Evolutionary conservation across 129 eudicot genomes (phyloP), one percentile per base, ranked within the genome.

Genomic region (Helianthus annuus): DNA sequence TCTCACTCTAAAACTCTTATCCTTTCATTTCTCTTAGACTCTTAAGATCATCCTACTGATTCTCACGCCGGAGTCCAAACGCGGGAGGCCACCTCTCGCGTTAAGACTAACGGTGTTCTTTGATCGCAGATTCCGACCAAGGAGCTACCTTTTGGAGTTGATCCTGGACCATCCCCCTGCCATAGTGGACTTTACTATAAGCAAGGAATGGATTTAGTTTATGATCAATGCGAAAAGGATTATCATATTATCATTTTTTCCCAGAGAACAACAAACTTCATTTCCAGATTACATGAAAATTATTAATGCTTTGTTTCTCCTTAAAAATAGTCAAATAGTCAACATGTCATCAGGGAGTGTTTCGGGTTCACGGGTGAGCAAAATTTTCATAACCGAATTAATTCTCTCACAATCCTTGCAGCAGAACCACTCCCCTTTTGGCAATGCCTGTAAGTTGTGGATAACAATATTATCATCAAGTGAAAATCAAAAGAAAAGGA

Each of bases 221-320:
- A 97, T 74, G 99, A 94, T 81, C 99, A 90, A 90, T 95, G 99
- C 36, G 97, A 90, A 82, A 95, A 75, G 72, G 99, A 90, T 48
- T 90, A 88, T 76, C 97, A 95, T 78, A 86, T 95, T 70, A 27
- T 89, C 69, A 69, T 84, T 68, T 83, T n/a, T 86, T 42, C 96
- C 97, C 74, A 84, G 3, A 95, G 81, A 77, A 95, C 88, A 76
- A 94, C 82, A 86, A 94, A 95, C 56, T 83, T 88, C 69, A 95
- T 86, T 76, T 86, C 94, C 56, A 80, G 29, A 73, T 74, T 81
- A 61, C 22, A 19, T 19, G 77, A 64, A 44, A 19, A 19, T 0
- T 19, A 19, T 19, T 19, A 19, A 19, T 68, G 44, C 17, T 42
- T 46, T 75, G 87, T 69, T 95, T 88, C 75, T 84, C 83, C 74